Evolutionary conservation across 2,329 filamentous ascomycete species (phyloP).

Genomic region (Metarhizium humberi): DNA sequence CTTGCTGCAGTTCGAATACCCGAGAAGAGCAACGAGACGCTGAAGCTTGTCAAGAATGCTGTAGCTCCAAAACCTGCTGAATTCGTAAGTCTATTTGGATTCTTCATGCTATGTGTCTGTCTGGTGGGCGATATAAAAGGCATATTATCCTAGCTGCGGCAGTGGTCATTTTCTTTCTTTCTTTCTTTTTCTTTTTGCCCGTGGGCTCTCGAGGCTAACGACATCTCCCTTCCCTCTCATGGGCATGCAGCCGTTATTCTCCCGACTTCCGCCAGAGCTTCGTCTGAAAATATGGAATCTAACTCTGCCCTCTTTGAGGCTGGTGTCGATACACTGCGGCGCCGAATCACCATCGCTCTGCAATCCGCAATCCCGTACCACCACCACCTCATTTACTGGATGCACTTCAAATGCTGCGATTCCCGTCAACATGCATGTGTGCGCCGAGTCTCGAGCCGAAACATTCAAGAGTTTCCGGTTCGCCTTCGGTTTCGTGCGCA

Average conservation of each 20-base stretch:
- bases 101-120: no score
- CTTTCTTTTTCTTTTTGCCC: no score
- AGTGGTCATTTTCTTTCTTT: not conserved
- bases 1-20: conserved; percentile 2
- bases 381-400: conserved; percentile 17
- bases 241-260: conserved; percentile 29
- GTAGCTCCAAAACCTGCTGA: not conserved
- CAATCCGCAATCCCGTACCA: conserved; percentile 3
- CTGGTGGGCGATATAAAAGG: not conserved
- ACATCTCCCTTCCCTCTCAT: not conserved
- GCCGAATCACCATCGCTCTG: conserved; percentile 17
- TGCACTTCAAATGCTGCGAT: conserved; percentile 32
- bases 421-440: conserved; percentile 35
- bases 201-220: not conserved
- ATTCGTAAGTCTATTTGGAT: conserved; percentile 7
- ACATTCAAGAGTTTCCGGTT: conserved; percentile 30
- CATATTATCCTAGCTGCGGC: not conserved
- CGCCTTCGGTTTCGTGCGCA: conserved; percentile 32
- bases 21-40: not conserved
- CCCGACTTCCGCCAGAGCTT: conserved; percentile 34
- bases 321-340: conserved; percentile 34
- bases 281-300: conserved; percentile 38
- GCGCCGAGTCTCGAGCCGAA: conserved; percentile 35
- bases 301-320: conserved; percentile 31
- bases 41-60: not conserved